phyloP scores from a whole-genome alignment of 306 rosid species.

The Acacia confusa region DNA sequence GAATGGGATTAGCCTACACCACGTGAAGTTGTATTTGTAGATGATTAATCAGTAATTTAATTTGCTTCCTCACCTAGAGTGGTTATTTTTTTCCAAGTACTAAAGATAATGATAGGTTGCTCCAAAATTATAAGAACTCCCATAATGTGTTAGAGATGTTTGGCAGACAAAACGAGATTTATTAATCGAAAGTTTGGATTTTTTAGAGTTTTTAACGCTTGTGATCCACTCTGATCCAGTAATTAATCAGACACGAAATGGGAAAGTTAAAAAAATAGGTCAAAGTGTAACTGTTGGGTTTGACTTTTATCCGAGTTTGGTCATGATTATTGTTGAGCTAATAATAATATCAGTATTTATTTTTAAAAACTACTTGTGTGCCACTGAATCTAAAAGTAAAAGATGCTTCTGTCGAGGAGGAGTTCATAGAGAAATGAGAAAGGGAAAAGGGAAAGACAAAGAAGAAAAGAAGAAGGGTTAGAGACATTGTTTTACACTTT shows the following conservation, averaged over 20 bases:
- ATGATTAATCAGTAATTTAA: neutral
- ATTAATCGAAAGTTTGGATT: neutral
- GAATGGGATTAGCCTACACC: constrained; percentile 13
- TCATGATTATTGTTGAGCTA: neutral
- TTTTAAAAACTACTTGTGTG: neutral
- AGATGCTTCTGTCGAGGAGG: constrained; percentile 4
- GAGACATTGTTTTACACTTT: neutral
- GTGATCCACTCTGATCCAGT: too few species aligned
- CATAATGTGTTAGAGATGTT: neutral
- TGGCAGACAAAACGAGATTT: neutral
- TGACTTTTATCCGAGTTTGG: neutral
- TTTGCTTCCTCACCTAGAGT: neutral
- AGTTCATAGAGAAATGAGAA: constrained; percentile 13
- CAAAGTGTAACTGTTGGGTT: neutral
- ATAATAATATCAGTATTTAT: neutral
- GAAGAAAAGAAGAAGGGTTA: neutral
- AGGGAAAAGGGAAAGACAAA: neutral
- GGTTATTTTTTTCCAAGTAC: neutral
- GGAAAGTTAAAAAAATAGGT: neutral
- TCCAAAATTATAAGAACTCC: neutral
- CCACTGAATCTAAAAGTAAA: constrained; percentile 19
- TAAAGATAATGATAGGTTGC: neutral
- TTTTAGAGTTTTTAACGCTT: neutral
- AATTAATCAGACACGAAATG: too few species aligned
- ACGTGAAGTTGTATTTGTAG: neutral